A percentile compares a stretch with the other conserved stretches of the same genome.
Conservation (phyloP, 2,329 filamentous ascomycete species). For the Clarireedia hainanense region DNA sequence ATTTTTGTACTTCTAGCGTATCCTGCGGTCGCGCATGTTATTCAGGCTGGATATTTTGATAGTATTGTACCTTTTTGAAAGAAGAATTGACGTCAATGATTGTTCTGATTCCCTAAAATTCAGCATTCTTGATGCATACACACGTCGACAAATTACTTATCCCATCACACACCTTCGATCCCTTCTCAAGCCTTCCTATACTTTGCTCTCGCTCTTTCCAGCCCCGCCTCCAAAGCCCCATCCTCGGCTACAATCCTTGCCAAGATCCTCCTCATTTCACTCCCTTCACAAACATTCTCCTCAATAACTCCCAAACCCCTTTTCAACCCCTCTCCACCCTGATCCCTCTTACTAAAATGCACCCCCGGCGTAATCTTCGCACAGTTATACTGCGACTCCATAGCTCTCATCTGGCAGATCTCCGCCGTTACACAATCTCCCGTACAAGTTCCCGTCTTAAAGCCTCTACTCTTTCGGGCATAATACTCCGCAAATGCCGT, state of each 20-base stretch:
- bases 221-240: constrained; percentile 6
- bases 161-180: too few relatives aligned
- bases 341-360: constrained; percentile 10
- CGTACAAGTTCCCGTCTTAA: constrained; percentile 37
- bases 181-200: neutral
- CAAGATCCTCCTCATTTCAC: constrained; percentile 6
- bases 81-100: neutral
- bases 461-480: constrained; percentile 36
- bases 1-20: constrained; percentile 4
- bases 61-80: neutral
- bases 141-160: too few relatives aligned
- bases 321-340: neutral
- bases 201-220: constrained; percentile 4
- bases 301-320: neutral
- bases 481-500: constrained; percentile 40
- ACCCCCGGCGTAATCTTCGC: constrained; percentile 12
- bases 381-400: constrained; percentile 42
- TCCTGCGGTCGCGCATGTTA: constrained; percentile 2
- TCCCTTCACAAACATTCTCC: constrained; percentile 8
- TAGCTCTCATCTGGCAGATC: constrained; percentile 46
- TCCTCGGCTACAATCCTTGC: constrained; percentile 5
- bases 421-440: constrained; percentile 37
- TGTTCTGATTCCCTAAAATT: neutral
- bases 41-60: neutral
- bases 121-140: neutral